Conservation (phyloP, 192 early-diverging fungal species). For the Gonapodya sp. region DNA sequence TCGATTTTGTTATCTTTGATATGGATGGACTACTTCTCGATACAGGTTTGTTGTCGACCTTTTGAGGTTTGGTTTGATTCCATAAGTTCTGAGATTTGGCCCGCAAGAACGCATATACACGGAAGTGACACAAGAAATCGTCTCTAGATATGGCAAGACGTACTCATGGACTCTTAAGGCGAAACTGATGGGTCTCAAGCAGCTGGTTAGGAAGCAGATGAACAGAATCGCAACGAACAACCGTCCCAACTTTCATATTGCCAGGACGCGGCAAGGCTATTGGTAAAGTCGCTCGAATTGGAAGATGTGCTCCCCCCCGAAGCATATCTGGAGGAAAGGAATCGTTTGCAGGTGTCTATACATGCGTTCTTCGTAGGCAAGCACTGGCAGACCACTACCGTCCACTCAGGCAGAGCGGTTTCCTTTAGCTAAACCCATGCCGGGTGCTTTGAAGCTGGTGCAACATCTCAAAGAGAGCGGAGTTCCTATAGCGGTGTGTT, state of each 20-base stretch:
- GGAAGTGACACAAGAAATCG: constrained; percentile 69
- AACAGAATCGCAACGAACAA: background rate
- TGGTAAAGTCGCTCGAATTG: background rate
- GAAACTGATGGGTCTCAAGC: constrained; percentile 55
- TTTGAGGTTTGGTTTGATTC: too few relatives aligned
- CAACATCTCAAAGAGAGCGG: constrained; percentile 57
- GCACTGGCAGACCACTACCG: background rate
- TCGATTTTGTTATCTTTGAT: constrained; percentile 46
- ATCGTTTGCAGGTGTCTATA: constrained; percentile 30
- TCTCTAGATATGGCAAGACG: constrained; percentile 63
- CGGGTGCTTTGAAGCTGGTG: constrained; percentile 44
- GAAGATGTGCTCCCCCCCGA: constrained; percentile 59
- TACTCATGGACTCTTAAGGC: constrained; percentile 52
- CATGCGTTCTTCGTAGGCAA: background rate
- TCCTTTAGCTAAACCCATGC: constrained; percentile 23
- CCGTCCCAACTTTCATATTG: background rate
- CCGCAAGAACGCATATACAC: constrained; percentile 69
- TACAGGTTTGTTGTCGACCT: background rate
- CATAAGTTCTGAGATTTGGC: too few relatives aligned
- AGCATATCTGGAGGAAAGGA: constrained; percentile 63
- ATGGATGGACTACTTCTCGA: constrained; percentile 68
- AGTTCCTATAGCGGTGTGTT: constrained; percentile 60
- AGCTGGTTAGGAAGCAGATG: background rate
- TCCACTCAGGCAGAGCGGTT: constrained; percentile 31
- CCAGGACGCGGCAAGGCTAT: background rate